Base-by-base conservation (phyloP, 2,329 filamentous ascomycete species). In the Fusarium circinatum region DNA sequence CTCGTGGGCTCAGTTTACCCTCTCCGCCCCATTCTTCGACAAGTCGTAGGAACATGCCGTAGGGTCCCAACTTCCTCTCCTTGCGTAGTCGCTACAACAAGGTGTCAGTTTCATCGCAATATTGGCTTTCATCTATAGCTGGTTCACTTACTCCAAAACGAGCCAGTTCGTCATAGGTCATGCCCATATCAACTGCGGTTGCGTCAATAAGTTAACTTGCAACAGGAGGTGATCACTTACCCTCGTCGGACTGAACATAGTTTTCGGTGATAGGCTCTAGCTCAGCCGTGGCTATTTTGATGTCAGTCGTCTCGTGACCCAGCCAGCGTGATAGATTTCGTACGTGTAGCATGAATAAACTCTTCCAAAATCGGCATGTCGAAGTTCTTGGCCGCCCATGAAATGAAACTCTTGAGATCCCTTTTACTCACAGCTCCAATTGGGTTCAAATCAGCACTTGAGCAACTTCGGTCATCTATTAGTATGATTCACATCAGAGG, bases 331-430 rank as follows among this genome's bases (percentile, higher is more conserved):
- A 4, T 45, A 30, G 34, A 47, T 1, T 15, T 36, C 49, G 86
- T 88, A 17, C 88, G 89, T 1, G 82, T 85, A 2, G 89, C 90
- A 49, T 86, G 83, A 52, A 94, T 82, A 80, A 94, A 94, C 15
- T 89, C 86, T 17, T 87, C 80, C 26, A 93, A 84, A 55, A 92
- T 89, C 1, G 90, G 90, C 7, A 93, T 83, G 8, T 86, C 79
- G 80, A 92, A 93, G 34, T 84, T 82, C 41, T 82, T 82, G 34
- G 84, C 78, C 3, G 89, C 85, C 84, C 88, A 93, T 42, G 81
- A 81, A 68, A 93, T 91, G 80, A 94, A 93, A 18, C 85, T 80
- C 77, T 91, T 92, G 4, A 93, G 84, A 30, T 93, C 92, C 4
- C 86, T 89, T 79, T 93, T 48, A 6, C 45, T 48, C 11, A 45